Percentiles rank a stretch among this genome's conserved stretches.
Evolutionary conservation across 805 yeast genomes (phyloP).

Genomic region (Ogataea paradorogensis): DNA sequence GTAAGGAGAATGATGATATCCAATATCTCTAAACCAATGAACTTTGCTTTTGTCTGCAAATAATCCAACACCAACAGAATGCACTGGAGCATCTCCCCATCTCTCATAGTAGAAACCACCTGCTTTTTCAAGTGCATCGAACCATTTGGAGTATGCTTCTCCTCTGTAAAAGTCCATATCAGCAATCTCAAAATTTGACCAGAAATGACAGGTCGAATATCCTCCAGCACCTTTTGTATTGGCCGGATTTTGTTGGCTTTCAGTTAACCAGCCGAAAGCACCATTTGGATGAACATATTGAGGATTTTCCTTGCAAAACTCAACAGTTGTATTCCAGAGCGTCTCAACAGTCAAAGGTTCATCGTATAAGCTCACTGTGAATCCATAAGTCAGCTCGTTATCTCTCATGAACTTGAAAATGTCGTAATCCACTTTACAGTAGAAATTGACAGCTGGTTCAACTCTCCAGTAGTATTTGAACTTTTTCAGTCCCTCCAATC

Average conservation of each 20-base stretch:
- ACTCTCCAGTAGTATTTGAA: slow-evolving; percentile 93
- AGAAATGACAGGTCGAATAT: slow-evolving; percentile 84
- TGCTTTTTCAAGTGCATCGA: slow-evolving; percentile 61
- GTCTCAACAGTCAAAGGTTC: slow-evolving; percentile 63
- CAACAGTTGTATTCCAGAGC: slow-evolving; percentile 70
- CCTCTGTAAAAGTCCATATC: slow-evolving; percentile 70
- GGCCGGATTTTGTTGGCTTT: slow-evolving; percentile 60
- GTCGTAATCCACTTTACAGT: slow-evolving; percentile 78
- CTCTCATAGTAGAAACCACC: slow-evolving; percentile 84
- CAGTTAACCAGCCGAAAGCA: slow-evolving; percentile 67
- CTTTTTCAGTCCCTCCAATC: slow-evolving; percentile 59
- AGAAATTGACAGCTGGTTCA: slow-evolving; percentile 74
- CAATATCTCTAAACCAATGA: slow-evolving; percentile 55
- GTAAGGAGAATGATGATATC: slow-evolving; percentile 50
- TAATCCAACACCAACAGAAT: slow-evolving; percentile 46
- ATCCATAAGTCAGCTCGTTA: slow-evolving; percentile 69
- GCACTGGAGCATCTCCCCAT: slow-evolving; percentile 59
- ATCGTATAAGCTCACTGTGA: slow-evolving; percentile 71
- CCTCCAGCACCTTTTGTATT: slow-evolving; percentile 42
- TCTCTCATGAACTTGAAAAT: slow-evolving; percentile 78
- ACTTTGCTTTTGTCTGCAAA: slow-evolving; percentile 45
- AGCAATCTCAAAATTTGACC: slow-evolving; percentile 85
- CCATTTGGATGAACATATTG: slow-evolving; percentile 57
- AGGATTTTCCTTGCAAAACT: slow-evolving; percentile 60
- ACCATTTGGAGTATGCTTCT: slow-evolving; percentile 63